Conservation (phyloP, 768 basidiomycete species). For the Boletus pseudo-olivaceus region DNA sequence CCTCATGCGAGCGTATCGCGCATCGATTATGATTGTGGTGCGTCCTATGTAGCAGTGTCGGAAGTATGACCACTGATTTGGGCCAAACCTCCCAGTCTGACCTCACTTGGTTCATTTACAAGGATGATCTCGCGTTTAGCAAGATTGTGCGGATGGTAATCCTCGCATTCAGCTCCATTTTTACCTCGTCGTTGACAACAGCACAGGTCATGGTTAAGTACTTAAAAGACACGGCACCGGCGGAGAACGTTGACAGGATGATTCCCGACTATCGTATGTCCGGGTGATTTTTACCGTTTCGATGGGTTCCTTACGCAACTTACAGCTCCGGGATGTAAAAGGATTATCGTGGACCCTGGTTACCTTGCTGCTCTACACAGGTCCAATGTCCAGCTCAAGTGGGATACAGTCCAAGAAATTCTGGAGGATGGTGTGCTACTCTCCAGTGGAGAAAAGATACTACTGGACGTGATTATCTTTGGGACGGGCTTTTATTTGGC, state of each 20-base stretch:
- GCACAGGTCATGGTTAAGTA: not conserved
- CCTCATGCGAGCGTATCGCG: constrained; percentile 35
- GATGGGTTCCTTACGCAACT: not conserved
- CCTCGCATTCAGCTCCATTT: not conserved
- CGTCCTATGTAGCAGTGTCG: not conserved
- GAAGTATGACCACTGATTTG: not conserved
- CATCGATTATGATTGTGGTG: constrained; percentile 40
- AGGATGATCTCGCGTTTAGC: not conserved
- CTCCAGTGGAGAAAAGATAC: not conserved
- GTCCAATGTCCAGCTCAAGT: constrained; percentile 50
- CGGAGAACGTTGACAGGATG: not conserved
- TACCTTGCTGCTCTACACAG: constrained; percentile 46
- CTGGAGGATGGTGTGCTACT: not conserved
- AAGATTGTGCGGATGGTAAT: not conserved
- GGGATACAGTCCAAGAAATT: not conserved
- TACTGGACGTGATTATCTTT: constrained; percentile 1
- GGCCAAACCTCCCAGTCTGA: not conserved
- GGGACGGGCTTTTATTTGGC: constrained; percentile 6
- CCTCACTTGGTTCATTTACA: constrained; percentile 1
- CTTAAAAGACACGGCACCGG: not conserved
- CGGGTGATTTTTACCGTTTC: not conserved
- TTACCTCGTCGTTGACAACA: not conserved
- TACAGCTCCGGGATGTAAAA: constrained; percentile 55
- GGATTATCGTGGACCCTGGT: constrained; percentile 46
- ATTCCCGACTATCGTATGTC: constrained; percentile 1